Conservation (phyloP, 306 rosid genomes). For the Fagus sylvatica region DNA sequence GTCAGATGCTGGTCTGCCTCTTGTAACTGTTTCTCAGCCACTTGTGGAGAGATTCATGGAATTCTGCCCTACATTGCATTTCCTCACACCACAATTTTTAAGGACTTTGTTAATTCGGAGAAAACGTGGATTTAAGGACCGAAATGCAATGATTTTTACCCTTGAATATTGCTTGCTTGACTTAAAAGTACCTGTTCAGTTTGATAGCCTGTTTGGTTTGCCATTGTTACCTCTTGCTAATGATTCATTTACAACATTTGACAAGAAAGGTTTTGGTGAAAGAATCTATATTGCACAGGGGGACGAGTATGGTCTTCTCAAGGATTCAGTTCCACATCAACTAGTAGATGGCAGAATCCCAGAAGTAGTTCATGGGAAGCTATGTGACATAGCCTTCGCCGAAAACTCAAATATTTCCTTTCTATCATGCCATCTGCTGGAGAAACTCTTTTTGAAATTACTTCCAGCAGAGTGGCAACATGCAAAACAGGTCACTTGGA, state of each 20-base stretch:
- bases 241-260: conserved; percentile 78
- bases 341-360: conserved; percentile 69
- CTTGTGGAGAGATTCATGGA: conserved; percentile 81
- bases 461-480: conserved; percentile 93
- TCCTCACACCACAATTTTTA: conserved; percentile 77
- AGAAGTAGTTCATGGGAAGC: conserved; percentile 66
- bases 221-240: conserved; percentile 84
- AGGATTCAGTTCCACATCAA: conserved; percentile 79
- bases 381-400: conserved; percentile 67
- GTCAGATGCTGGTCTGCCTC: conserved; percentile 79
- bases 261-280: conserved; percentile 77
- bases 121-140: conserved; percentile 82
- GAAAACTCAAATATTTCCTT: conserved; percentile 75
- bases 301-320: conserved; percentile 83
- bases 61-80: conserved; percentile 81
- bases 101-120: conserved; percentile 75
- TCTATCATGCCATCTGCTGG: conserved; percentile 81
- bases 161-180: conserved; percentile 96
- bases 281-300: conserved; percentile 85
- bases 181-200: conserved; percentile 63
- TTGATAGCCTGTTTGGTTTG: conserved; percentile 68
- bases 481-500: conserved; percentile 78
- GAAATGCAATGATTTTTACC: conserved; percentile 71
- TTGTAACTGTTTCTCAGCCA: conserved; percentile 61
- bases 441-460: conserved; percentile 77